phyloP scores from a whole-genome alignment of 1,284 basidiomycete genomes.

The Singerocomus inundabilis region DNA sequence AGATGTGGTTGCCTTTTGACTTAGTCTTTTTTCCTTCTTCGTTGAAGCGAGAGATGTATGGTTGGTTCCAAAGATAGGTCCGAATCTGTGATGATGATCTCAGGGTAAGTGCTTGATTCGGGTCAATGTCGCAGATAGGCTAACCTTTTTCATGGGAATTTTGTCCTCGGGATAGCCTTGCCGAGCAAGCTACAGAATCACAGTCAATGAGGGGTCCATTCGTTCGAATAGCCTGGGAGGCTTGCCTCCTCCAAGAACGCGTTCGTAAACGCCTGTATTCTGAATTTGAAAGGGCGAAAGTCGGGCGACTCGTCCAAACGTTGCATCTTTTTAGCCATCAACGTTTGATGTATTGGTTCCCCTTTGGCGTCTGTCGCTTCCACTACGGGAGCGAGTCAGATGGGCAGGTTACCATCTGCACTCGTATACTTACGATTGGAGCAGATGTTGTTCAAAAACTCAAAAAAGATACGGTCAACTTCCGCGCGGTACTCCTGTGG shows the following conservation, averaged over 20 bases:
- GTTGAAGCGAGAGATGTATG: constrained; percentile 96
- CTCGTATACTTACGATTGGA: constrained; percentile 73
- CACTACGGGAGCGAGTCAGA: constrained; percentile 50
- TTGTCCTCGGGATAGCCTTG: constrained; percentile 84
- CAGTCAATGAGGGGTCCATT: constrained; percentile 14
- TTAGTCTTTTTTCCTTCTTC: constrained; percentile 99
- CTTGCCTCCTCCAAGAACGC: constrained; percentile 90
- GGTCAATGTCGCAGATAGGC: constrained; percentile 22
- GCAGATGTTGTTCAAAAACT: constrained; percentile 86
- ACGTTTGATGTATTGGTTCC: constrained; percentile 95
- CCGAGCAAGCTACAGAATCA: constrained; percentile 56
- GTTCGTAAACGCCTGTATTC: constrained; percentile 98
- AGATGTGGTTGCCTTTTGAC: constrained; percentile 99
- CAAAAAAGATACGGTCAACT: constrained; percentile 90
- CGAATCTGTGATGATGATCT: constrained; percentile 72
- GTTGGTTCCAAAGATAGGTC: constrained; percentile 93
- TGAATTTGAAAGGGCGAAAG: constrained; percentile 98
- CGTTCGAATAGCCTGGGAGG: constrained; percentile 10
- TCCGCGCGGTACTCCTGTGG: constrained; percentile 78
- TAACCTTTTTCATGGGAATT: constrained; percentile 85
- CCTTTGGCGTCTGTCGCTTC: constrained; percentile 93
- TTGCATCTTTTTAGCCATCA: constrained; percentile 99
- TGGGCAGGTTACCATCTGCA: not conserved
- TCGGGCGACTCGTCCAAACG: constrained; percentile 93
- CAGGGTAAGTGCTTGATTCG: constrained; percentile 16